Percentiles rank a stretch among this genome's conserved stretches.
Conservation (phyloP, 129 eudicot genomes). For the Tagetes erecta region DNA sequence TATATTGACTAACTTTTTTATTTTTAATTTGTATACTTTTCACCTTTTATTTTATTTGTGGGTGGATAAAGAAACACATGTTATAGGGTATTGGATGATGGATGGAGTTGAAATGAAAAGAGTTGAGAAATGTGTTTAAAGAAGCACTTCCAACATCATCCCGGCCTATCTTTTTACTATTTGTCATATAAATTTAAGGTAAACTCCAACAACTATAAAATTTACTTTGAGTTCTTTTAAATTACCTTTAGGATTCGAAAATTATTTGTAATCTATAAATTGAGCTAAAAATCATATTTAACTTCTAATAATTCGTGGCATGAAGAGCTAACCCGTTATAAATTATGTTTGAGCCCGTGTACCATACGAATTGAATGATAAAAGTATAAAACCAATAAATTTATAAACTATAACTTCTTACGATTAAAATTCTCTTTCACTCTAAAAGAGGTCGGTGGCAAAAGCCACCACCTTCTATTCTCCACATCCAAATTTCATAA, state of each 20-base stretch:
- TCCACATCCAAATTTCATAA: no score
- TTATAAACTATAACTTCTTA: no score
- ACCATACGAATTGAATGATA: no score
- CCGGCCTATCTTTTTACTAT: neutral
- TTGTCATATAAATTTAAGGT: neutral
- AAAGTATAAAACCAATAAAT: no score
- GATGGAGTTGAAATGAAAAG: neutral
- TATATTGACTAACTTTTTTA: neutral
- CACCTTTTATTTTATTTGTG: neutral
- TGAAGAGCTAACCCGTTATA: no score
- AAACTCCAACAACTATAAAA: neutral
- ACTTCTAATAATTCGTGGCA: no score
- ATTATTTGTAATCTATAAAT: no score
- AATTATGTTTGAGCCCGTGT: no score
- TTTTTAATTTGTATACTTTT: neutral
- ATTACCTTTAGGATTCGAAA: neutral
- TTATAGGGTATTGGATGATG: neutral
- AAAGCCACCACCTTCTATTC: no score
- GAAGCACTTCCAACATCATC: neutral
- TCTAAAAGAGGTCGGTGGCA: no score
- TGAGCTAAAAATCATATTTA: no score
- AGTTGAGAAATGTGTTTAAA: neutral
- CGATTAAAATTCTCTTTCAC: no score
- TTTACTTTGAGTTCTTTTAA: neutral
- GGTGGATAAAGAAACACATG: slow-evolving; percentile 16